These are phyloP conservation scores for Diaporthe ilicicola DNA, from an alignment of 2,329 filamentous ascomycete genomes.

Conservation along the genomic window DNA sequence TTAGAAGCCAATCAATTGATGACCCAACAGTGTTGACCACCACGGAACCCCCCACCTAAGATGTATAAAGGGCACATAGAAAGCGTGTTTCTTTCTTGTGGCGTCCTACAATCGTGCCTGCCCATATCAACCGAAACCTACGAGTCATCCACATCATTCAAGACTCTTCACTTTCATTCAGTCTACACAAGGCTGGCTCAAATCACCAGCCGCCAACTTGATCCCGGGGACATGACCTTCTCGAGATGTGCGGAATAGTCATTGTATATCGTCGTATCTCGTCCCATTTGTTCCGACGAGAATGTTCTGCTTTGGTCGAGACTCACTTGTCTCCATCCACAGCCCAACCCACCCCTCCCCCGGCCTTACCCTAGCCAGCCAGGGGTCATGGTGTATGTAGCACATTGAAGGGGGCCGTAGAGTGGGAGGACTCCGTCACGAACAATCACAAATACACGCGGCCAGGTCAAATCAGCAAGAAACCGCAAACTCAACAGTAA, in stretches of 20 bases:
- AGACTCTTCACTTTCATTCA: background rate
- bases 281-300: conserved; percentile 1
- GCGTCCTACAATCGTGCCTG: too few relatives aligned
- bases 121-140: too few relatives aligned
- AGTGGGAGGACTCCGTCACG: conserved; percentile 15
- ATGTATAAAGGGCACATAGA: too few relatives aligned
- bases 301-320: conserved; percentile 5
- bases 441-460: conserved; percentile 26
- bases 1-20: background rate
- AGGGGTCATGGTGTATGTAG: background rate
- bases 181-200: background rate
- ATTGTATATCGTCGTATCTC: conserved; percentile 26
- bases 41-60: too few relatives aligned
- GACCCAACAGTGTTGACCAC: background rate
- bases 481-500: conserved; percentile 31
- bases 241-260: conserved; percentile 6
- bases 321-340: background rate
- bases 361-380: background rate
- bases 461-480: conserved; percentile 26
- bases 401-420: background rate
- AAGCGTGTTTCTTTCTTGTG: too few relatives aligned
- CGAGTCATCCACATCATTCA: too few relatives aligned
- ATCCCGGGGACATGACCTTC: background rate
- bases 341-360: background rate
- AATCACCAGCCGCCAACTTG: background rate